These are phyloP conservation scores for Linaria vulgaris DNA, from an alignment of 257 asterid genomes.

Conservation along the genomic window DNA sequence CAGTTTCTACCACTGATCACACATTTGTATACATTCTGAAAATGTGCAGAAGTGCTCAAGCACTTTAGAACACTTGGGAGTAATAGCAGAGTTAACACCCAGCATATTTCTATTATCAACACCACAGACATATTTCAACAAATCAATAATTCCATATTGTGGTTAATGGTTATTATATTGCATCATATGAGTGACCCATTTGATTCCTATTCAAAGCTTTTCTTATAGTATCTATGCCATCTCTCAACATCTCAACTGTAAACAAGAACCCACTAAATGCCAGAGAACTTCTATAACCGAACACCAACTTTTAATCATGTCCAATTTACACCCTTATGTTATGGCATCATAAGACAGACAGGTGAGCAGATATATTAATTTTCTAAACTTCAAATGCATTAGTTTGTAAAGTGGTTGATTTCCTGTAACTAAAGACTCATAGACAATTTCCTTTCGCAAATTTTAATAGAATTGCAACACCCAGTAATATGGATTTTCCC, in stretches of 20 bases:
- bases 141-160: neutral
- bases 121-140: neutral
- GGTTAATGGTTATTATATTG: neutral
- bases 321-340: neutral
- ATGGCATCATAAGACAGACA: neutral
- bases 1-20: conserved; percentile 73
- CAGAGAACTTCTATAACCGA: neutral
- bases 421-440: too few relatives aligned
- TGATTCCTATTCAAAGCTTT: conserved; percentile 1
- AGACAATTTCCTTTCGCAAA: too few relatives aligned
- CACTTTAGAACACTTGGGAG: conserved; percentile 1
- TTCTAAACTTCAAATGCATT: neutral
- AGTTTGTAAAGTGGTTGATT: neutral
- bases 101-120: neutral
- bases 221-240: too few relatives aligned
- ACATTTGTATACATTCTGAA: conserved; percentile 65
- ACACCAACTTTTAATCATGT: neutral
- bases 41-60: conserved; percentile 17
- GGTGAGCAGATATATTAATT: neutral
- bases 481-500: too few relatives aligned
- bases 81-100: neutral
- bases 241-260: neutral
- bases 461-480: too few relatives aligned
- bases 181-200: neutral
- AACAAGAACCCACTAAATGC: neutral